Evolutionary conservation across 306 rosid genomes (phyloP).

Genomic region (Echinosophora koreensis): DNA sequence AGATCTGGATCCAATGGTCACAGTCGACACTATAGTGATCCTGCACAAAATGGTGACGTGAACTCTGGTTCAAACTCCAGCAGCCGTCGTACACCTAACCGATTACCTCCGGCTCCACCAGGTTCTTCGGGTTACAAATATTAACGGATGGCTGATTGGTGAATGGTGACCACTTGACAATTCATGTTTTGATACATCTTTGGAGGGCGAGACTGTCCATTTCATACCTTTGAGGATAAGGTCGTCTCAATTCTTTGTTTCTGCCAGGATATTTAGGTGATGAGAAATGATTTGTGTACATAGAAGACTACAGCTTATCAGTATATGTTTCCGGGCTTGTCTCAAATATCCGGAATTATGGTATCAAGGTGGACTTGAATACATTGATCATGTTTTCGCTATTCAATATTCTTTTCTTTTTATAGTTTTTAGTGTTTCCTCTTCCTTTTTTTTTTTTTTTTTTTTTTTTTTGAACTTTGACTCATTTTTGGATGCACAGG

Average conservation of each 20-base stretch:
- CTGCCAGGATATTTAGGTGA: slow-evolving; percentile 56
- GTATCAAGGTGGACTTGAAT: slow-evolving; percentile 47
- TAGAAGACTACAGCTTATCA: slow-evolving; percentile 64
- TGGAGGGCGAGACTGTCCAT: slow-evolving; percentile 62
- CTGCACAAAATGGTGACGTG: slow-evolving; percentile 83
- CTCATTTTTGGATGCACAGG: slow-evolving; percentile 43
- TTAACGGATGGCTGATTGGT: slow-evolving; percentile 51
- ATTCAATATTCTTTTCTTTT: slow-evolving; percentile 54
- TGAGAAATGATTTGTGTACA: slow-evolving; percentile 72
- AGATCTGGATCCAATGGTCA: slow-evolving; percentile 87
- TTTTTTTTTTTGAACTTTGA: slow-evolving; percentile 32
- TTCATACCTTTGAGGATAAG: slow-evolving; percentile 56
- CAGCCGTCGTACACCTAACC: slow-evolving; percentile 90
- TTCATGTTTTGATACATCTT: slow-evolving; percentile 66
- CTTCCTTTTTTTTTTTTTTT: background rate
- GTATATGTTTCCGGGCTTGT: slow-evolving; percentile 50
- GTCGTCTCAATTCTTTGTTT: slow-evolving; percentile 57
- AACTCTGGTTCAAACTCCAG: slow-evolving; percentile 73
- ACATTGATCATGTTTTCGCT: slow-evolving; percentile 45
- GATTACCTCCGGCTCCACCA: slow-evolving; percentile 89
- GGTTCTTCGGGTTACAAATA: slow-evolving; percentile 82
- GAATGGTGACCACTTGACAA: slow-evolving; percentile 40
- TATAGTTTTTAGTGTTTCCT: slow-evolving; percentile 19
- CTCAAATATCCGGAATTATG: slow-evolving; percentile 29
- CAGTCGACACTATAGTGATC: slow-evolving; percentile 75